These are phyloP conservation scores for Cyamopsis tetragonoloba DNA, from an alignment of 306 rosid species.

Conservation along the genomic window DNA sequence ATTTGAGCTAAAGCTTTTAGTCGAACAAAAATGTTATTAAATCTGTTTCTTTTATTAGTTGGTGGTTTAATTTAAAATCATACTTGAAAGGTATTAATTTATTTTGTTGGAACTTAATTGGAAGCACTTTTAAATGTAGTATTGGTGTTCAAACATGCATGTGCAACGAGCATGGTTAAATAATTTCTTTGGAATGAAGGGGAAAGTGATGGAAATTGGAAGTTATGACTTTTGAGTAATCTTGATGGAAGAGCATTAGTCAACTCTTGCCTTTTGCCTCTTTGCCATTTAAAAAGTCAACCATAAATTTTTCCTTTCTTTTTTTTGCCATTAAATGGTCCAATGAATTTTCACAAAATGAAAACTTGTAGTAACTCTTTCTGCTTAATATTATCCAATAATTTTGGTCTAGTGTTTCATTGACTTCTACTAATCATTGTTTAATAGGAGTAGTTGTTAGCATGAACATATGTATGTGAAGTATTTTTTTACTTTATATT, in stretches of 20 bases:
- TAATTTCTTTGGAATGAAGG: background rate
- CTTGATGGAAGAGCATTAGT: background rate
- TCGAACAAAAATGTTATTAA: too few relatives aligned
- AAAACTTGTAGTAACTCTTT: too few relatives aligned
- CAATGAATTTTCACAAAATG: background rate
- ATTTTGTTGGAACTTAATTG: background rate
- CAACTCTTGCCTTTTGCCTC: background rate
- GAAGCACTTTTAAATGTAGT: background rate
- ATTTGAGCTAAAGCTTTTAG: too few relatives aligned
- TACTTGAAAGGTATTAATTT: background rate
- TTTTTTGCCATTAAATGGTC: background rate
- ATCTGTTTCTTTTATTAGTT: background rate
- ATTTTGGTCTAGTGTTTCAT: too few relatives aligned
- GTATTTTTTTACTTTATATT: too few relatives aligned
- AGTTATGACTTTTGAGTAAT: background rate
- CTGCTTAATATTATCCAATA: too few relatives aligned
- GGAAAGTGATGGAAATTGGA: slow-evolving; percentile 8
- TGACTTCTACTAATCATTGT: too few relatives aligned
- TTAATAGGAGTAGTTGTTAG: too few relatives aligned
- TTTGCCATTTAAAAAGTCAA: slow-evolving; percentile 25
- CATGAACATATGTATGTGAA: too few relatives aligned
- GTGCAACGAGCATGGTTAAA: slow-evolving; percentile 9
- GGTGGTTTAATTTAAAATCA: background rate
- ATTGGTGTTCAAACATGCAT: background rate
- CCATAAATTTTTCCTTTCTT: background rate